Evolutionary conservation across 2,329 filamentous ascomycete genomes (phyloP).

Genomic region (Apiospora marii): DNA sequence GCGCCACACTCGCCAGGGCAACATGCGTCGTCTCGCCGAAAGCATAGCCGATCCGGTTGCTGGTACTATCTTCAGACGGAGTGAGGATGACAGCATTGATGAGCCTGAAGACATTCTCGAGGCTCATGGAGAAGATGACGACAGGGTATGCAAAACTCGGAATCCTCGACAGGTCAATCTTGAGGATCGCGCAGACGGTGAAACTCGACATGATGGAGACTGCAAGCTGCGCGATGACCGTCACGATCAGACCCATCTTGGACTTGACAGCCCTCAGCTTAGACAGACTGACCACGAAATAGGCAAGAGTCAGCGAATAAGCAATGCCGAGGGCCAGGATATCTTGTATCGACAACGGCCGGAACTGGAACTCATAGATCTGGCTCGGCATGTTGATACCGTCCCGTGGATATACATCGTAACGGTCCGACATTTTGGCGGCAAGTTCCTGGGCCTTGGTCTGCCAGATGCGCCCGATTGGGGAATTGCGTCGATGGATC

Average conservation of each 20-base stretch:
- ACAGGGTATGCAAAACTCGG: slow-evolving; percentile 78
- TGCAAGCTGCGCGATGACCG: slow-evolving; percentile 73
- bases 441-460: slow-evolving; percentile 63
- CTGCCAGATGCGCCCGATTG: slow-evolving; percentile 72
- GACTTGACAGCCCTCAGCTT: slow-evolving; percentile 80
- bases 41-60: slow-evolving; percentile 74
- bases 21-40: slow-evolving; percentile 77
- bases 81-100: slow-evolving; percentile 81
- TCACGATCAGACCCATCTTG: slow-evolving; percentile 73
- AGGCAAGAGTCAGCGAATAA: slow-evolving; percentile 69
- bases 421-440: slow-evolving; percentile 57
- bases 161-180: slow-evolving; percentile 77
- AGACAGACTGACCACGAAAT: slow-evolving; percentile 72
- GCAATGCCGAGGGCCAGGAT: slow-evolving; percentile 69
- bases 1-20: slow-evolving; percentile 70
- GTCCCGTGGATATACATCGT: slow-evolving; percentile 67
- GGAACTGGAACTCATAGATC: slow-evolving; percentile 81
- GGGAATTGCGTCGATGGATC: slow-evolving; percentile 71
- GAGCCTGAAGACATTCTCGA: slow-evolving; percentile 80
- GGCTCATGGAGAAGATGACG: slow-evolving; percentile 77
- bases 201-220: slow-evolving; percentile 82
- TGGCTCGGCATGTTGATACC: slow-evolving; percentile 63
- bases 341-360: slow-evolving; percentile 74
- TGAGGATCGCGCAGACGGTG: slow-evolving; percentile 78
- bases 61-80: slow-evolving; percentile 72